These are phyloP conservation scores for Aspergillus campestris DNA, from an alignment of 495 filamentous ascomycete species.

Conservation along the genomic window DNA sequence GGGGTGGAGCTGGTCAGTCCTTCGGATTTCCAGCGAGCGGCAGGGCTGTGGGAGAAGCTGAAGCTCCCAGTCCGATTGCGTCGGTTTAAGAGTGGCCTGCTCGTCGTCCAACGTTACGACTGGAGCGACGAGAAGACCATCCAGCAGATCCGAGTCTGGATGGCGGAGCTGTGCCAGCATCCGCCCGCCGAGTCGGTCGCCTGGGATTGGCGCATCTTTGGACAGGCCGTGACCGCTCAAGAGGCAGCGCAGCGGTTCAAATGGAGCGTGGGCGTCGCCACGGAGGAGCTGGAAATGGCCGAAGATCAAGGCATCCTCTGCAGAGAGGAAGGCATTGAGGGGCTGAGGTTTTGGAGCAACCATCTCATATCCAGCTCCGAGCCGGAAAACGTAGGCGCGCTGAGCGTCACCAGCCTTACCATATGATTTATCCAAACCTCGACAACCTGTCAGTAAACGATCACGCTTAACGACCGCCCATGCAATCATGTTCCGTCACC, in stretches of 20 bases:
- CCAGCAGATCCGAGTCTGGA: slow-evolving; percentile 63
- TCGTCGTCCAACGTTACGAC: slow-evolving; percentile 83
- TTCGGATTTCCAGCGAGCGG: slow-evolving; percentile 83
- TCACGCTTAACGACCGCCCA: no score
- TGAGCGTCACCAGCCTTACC: slow-evolving; percentile 6
- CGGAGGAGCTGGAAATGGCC: slow-evolving; percentile 95
- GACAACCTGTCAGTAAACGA: no score
- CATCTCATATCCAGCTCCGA: slow-evolving; percentile 25
- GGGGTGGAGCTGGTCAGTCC: slow-evolving; percentile 94
- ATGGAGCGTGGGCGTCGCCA: slow-evolving; percentile 97
- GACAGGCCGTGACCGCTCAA: slow-evolving; percentile 79
- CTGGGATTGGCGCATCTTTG: slow-evolving; percentile 72
- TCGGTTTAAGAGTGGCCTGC: slow-evolving; percentile 81
- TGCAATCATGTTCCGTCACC: no score
- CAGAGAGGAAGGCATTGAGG: slow-evolving; percentile 76
- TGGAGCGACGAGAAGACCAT: slow-evolving; percentile 89
- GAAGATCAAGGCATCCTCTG: slow-evolving; percentile 78
- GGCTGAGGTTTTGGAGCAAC: slow-evolving; percentile 76
- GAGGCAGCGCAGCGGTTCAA: slow-evolving; percentile 86
- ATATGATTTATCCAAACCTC: not conserved
- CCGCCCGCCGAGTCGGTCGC: slow-evolving; percentile 54
- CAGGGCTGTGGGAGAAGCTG: slow-evolving; percentile 78
- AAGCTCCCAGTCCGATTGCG: slow-evolving; percentile 79
- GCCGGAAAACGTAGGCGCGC: not conserved
- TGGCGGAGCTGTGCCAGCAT: slow-evolving; percentile 59